phyloP scores from a whole-genome alignment of 164 flowering plant genomes.

The Berberis vulgaris region DNA sequence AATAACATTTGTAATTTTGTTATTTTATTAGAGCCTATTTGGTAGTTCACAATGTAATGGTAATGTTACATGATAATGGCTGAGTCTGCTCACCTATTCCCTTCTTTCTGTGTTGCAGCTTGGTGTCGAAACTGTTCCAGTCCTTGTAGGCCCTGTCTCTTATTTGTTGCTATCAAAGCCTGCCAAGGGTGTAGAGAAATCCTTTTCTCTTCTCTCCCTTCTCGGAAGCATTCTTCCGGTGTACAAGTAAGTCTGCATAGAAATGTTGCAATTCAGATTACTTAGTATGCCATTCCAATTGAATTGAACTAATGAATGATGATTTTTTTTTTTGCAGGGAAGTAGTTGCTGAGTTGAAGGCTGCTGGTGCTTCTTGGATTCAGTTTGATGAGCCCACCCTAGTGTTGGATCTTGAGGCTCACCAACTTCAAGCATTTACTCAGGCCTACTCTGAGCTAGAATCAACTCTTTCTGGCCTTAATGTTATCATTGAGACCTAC shows the following conservation, averaged over 20 bases:
- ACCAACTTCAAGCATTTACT: constrained; percentile 47
- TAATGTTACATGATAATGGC: neutral
- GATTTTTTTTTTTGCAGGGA: constrained; percentile 31
- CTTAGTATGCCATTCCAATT: neutral
- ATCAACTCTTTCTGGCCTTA: constrained; percentile 39
- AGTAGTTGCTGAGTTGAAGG: constrained; percentile 52
- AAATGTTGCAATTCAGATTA: neutral
- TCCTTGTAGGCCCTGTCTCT: constrained; percentile 69
- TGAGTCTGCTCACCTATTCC: neutral
- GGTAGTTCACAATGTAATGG: neutral
- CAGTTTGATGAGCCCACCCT: constrained; percentile 75
- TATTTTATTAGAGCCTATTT: neutral
- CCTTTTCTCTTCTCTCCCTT: constrained; percentile 57
- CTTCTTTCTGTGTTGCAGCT: constrained; percentile 32
- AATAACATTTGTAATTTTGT: neutral
- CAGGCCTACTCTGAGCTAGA: constrained; percentile 53
- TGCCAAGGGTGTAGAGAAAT: constrained; percentile 69
- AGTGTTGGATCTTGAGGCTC: constrained; percentile 56
- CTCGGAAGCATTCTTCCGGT: constrained; percentile 50
- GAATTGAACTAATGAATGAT: neutral
- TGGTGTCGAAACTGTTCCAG: constrained; percentile 64
- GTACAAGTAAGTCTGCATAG: constrained; percentile 48
- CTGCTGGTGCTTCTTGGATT: constrained; percentile 71
- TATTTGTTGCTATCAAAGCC: constrained; percentile 74
- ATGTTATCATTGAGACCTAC: constrained; percentile 79